Conservation (phyloP, 2,329 filamentous ascomycete genomes). For the Nigrospora osmanthi region DNA sequence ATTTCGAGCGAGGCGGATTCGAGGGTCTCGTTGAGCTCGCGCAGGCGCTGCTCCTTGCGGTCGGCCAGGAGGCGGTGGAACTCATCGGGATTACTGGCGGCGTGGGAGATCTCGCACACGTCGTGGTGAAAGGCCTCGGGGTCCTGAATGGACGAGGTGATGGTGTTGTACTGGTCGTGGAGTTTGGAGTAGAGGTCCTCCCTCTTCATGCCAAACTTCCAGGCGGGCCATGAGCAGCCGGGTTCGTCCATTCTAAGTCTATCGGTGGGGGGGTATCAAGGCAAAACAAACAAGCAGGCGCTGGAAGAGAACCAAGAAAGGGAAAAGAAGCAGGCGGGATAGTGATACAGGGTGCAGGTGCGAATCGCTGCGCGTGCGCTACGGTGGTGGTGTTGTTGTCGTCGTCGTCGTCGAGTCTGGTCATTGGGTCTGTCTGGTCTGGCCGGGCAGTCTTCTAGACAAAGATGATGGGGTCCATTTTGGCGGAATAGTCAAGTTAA, state of each 20-base stretch:
- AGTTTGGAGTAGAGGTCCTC: slow-evolving; percentile 50
- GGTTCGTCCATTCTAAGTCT: slow-evolving; percentile 45
- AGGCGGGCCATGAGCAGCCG: slow-evolving; percentile 46
- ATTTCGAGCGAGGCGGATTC: slow-evolving; percentile 53
- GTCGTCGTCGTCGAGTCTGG: neutral
- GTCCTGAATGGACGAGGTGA: slow-evolving; percentile 48
- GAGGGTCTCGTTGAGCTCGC: slow-evolving; percentile 46
- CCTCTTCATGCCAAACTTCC: slow-evolving; percentile 57
- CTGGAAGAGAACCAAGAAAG: neutral
- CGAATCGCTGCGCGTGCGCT: neutral
- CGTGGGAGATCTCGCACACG: slow-evolving; percentile 48
- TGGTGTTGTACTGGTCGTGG: slow-evolving; percentile 53
- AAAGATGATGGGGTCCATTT: no score
- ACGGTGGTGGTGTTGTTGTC: no score
- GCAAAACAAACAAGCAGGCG: neutral
- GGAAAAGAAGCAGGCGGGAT: neutral
- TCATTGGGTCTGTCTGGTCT: no score
- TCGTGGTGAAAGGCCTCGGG: slow-evolving; percentile 54
- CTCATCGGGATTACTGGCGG: slow-evolving; percentile 41
- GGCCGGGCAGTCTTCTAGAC: no score
- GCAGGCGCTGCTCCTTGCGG: slow-evolving; percentile 45
- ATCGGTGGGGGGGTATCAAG: slow-evolving; percentile 3
- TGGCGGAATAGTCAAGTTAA: no score
- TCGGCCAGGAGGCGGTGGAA: slow-evolving; percentile 46
- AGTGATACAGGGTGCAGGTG: neutral